These are phyloP conservation scores for Talaromyces nanjingensis DNA, from an alignment of 495 filamentous ascomycete genomes.

Conservation along the genomic window DNA sequence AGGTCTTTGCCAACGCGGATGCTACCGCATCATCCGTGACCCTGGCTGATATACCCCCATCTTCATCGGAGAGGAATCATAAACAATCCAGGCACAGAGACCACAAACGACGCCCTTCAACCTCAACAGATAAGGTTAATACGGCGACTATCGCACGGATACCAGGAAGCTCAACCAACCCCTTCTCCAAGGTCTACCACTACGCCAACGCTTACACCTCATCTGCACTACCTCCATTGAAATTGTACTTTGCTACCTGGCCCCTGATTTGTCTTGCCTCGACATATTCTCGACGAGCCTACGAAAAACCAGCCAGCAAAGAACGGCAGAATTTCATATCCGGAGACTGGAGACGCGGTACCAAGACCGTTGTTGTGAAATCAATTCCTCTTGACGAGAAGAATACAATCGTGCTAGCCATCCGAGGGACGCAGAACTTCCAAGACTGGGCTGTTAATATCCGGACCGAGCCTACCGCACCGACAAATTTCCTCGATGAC, in stretches of 20 bases:
- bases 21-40: background rate
- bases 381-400: conserved; percentile 66
- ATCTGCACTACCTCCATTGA: conserved; percentile 53
- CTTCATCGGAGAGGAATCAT: conserved; percentile 12
- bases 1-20: conserved; percentile 7
- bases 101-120: conserved; percentile 13
- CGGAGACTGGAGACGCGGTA: conserved; percentile 61
- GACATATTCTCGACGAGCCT: conserved; percentile 64
- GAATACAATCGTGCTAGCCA: conserved; percentile 72
- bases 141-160: conserved; percentile 15
- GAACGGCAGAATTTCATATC: conserved; percentile 59
- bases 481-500: conserved; percentile 67
- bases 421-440: conserved; percentile 69
- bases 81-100: conserved; percentile 18
- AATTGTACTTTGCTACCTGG: conserved; percentile 64
- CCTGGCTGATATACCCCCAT: conserved; percentile 11
- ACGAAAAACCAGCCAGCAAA: conserved; percentile 50
- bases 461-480: conserved; percentile 53
- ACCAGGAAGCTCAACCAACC: conserved; percentile 38
- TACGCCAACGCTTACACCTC: conserved; percentile 77
- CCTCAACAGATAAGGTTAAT: conserved; percentile 9
- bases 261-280: conserved; percentile 68
- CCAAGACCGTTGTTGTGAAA: conserved; percentile 81
- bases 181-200: conserved; percentile 70
- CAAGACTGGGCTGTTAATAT: conserved; percentile 83